These are phyloP conservation scores for Vitellaria paradoxa DNA, from an alignment of 179 eudicot genomes.

Conservation along the genomic window DNA sequence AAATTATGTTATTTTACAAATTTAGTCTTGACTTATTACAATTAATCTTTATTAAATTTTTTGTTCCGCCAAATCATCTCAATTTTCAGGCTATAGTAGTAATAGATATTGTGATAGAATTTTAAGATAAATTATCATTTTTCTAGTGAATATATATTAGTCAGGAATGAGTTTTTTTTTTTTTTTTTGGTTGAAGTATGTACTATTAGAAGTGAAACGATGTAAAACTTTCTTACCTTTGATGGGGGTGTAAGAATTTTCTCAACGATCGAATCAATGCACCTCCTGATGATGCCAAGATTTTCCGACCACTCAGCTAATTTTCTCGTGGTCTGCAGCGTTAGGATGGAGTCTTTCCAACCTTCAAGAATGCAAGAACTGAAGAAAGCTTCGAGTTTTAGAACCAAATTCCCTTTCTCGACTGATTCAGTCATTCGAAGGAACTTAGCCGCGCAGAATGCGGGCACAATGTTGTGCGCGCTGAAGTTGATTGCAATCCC, in stretches of 20 bases:
- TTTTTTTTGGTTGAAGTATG: too few relatives aligned
- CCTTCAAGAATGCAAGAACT: constrained; percentile 53
- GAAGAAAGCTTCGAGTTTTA: constrained; percentile 50
- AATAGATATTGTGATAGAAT: too few relatives aligned
- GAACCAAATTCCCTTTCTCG: constrained; percentile 43
- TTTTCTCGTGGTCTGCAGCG: constrained; percentile 33
- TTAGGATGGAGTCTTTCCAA: constrained; percentile 53
- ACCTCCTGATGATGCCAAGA: constrained; percentile 52
- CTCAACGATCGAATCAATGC: constrained; percentile 53
- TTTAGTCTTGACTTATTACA: too few relatives aligned
- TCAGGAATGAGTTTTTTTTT: background rate
- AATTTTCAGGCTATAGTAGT: too few relatives aligned
- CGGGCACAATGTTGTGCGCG: constrained; percentile 51
- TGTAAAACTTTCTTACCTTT: constrained; percentile 29
- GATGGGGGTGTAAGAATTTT: constrained; percentile 44
- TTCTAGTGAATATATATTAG: too few relatives aligned
- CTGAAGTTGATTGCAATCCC: constrained; percentile 50
- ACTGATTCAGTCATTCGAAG: constrained; percentile 51
- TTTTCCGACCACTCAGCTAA: constrained; percentile 49
- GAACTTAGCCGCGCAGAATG: constrained; percentile 55
- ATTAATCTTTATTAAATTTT: too few relatives aligned
- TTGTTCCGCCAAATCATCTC: too few relatives aligned
- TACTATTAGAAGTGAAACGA: background rate
- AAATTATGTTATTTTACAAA: too few relatives aligned
- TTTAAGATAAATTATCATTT: too few relatives aligned